Evolutionary conservation across 208 protist genomes (phyloP), one percentile per base, ranked within the genome.

Genomic region (Tritrichomonas foetus): DNA sequence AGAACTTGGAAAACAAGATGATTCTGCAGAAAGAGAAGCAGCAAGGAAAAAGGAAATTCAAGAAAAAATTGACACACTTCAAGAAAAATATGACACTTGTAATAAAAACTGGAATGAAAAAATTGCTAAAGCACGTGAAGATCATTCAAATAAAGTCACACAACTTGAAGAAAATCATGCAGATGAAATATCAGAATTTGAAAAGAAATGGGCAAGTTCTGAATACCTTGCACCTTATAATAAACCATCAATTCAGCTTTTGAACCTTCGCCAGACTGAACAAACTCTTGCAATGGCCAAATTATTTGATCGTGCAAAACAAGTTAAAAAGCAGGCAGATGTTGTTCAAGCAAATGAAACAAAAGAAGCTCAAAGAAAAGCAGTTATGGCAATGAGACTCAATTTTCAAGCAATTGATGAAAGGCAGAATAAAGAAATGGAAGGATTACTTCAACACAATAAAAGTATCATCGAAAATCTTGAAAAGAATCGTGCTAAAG

Each of bases 291-390:
- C 74, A 50, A 39, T 39, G 16, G 74, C 74, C 3, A 82, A 82
- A 50, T 39, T 82, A 27, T 82, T 82, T 50, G 74, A 82, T 82
- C 33, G 74, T 20, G 74, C 74, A 1, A 82, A 82, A 82, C 33
- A 82, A 50, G 33, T 39, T 0, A 82, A 82, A 27, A 82, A 82
- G 30, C 74, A 82, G 30, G 74, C 74, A 22, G 74, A 82, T 50
- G 74, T 50, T 47, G 39, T 82, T 9, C 74, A 82, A 25, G 27
- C 44, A 41, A 16, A 50, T 50, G 74, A 82, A 50, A 82, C 74
- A 49, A 39, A 82, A 50, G 74, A 82, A 82, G 33, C 33, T 47
- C 27, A 39, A 27, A 82, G 39, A 50, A 36, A 39, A 13, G 39
- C 41, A 1, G 50, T 44, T 30, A 41, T 50, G 20, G 74, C 33